These are phyloP conservation scores for Blastobotrys serpentis DNA, from an alignment of 1,139 yeast genomes.

Conservation along the genomic window DNA sequence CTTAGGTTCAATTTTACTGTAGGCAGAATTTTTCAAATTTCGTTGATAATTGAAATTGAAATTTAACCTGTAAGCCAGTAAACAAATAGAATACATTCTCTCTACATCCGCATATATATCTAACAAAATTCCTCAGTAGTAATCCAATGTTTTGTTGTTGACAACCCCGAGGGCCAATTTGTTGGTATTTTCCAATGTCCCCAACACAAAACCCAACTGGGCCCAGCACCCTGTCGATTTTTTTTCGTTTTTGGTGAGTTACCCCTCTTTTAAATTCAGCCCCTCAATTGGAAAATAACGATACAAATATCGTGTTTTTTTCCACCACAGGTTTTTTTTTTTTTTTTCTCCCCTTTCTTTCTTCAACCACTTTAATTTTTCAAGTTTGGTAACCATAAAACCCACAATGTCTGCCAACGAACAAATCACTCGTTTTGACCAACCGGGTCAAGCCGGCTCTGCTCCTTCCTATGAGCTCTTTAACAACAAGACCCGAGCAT, in stretches of 20 bases:
- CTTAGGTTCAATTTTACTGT: too few species aligned
- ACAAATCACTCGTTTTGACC: slow-evolving; percentile 32
- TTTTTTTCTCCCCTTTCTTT: neutral
- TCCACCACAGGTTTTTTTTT: slow-evolving; percentile 1
- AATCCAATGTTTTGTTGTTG: too few species aligned
- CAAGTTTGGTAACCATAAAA: too few species aligned
- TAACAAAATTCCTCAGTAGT: too few species aligned
- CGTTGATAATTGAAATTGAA: too few species aligned
- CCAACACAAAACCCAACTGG: slow-evolving; percentile 4
- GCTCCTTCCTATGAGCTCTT: slow-evolving; percentile 41
- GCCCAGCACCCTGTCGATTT: slow-evolving; percentile 7
- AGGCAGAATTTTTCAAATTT: too few species aligned
- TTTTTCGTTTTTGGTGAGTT: neutral
- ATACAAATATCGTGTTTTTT: neutral
- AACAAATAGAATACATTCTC: too few species aligned
- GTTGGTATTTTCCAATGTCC: neutral
- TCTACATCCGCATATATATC: too few species aligned
- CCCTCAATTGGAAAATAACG: slow-evolving; percentile 6
- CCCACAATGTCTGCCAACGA: slow-evolving; percentile 31
- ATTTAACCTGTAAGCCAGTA: too few species aligned
- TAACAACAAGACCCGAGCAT: slow-evolving; percentile 45
- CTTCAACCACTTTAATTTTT: too few species aligned
- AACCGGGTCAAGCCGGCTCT: slow-evolving; percentile 22
- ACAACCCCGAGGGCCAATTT: slow-evolving; percentile 24
- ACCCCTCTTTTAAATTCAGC: slow-evolving; percentile 6